Base-by-base conservation (phyloP, 2,329 filamentous ascomycete genomes). In the Pestalotiopsis sp. region DNA sequence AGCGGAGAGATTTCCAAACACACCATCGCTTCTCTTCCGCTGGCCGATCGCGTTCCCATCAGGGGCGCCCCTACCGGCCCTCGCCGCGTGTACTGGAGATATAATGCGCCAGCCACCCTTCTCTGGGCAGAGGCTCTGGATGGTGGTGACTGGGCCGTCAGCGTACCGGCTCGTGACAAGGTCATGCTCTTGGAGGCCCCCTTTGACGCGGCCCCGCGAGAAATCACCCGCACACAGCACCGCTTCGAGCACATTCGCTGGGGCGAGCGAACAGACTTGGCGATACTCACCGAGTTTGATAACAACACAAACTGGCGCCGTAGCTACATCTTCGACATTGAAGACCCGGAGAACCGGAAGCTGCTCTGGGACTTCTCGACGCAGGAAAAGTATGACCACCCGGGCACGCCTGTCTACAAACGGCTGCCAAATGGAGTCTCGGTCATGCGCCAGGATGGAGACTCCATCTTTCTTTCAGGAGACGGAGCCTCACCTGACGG, bases 171-270 rank as follows among this genome's bases (percentile, higher is more conserved):
- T 38, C 59, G 59, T 20, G 59, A 62, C 59, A 62, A 62, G 59
- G 26, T 62, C 59, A 62, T 62, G 59, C n/a, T 62, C 7, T 62
- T 62, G 38, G 38, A 62, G 38, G 59, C 59, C 4, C 59, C 59
- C 17, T 62, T 62, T n/a, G 10, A 40, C 3, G 59, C 59, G 13
- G 59, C 30, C 4, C 59, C 59, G 11, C 20, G 11, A 22, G 59
- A 62, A 14, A 40, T 62, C 59, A 62, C 59, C 10, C 59, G 59
- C 14, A 62, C 35, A 3, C 26, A 62, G n/a, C 22, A 62, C 35
- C 59, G 59, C 26, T 62, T 62, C 30, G 30, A 40, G 10, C n/a
- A 22, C 4, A n/a, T 62, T 62, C 20, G 30, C 20, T 62, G 59
- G 59, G 38, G 59, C 10, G 59, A 62, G n/a, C 20, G 30, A 3